Percentiles rank a stretch among this genome's conserved stretches.
These are phyloP conservation scores for Ampelocalamus luodianensis DNA, from an alignment of 176 grass and related monocot genomes.

Conservation along the genomic window DNA sequence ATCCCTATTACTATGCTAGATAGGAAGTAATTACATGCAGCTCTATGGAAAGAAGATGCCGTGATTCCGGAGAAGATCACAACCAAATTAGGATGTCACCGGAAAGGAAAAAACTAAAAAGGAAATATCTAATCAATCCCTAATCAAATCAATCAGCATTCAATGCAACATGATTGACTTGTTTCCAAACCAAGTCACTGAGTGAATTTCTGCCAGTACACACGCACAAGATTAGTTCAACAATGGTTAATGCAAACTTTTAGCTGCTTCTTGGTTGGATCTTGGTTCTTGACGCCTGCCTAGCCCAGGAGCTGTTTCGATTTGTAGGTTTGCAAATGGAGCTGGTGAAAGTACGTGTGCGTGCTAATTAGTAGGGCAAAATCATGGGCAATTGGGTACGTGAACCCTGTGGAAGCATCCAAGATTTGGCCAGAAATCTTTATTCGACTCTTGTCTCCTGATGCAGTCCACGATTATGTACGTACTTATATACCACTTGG, in stretches of 20 bases:
- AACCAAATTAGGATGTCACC: no score
- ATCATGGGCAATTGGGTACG: slow-evolving; percentile 49
- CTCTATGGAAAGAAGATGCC: no score
- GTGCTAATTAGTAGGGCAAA: slow-evolving; percentile 8
- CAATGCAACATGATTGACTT: no score
- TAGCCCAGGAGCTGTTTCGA: slow-evolving; percentile 4
- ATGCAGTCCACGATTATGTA: slow-evolving; percentile 6
- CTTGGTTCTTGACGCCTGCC: slow-evolving; percentile 1
- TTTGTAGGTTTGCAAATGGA: slow-evolving; percentile 38
- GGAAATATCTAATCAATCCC: no score
- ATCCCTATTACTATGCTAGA: no score
- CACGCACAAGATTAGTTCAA: no score
- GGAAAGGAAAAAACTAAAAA: no score
- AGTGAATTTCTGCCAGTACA: no score
- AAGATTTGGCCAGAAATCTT: slow-evolving; percentile 47
- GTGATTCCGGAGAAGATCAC: no score
- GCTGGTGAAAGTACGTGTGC: background rate
- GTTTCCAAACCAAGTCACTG: no score
- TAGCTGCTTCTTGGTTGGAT: slow-evolving; percentile 34
- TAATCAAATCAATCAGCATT: no score
- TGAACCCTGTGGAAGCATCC: slow-evolving; percentile 55
- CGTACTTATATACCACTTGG: background rate
- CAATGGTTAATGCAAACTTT: background rate
- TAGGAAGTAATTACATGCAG: no score
- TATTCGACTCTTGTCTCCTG: slow-evolving; percentile 37